Evolutionary conservation across 805 yeast species (phyloP).

Genomic region (Saccharomycopsis capsularis): DNA sequence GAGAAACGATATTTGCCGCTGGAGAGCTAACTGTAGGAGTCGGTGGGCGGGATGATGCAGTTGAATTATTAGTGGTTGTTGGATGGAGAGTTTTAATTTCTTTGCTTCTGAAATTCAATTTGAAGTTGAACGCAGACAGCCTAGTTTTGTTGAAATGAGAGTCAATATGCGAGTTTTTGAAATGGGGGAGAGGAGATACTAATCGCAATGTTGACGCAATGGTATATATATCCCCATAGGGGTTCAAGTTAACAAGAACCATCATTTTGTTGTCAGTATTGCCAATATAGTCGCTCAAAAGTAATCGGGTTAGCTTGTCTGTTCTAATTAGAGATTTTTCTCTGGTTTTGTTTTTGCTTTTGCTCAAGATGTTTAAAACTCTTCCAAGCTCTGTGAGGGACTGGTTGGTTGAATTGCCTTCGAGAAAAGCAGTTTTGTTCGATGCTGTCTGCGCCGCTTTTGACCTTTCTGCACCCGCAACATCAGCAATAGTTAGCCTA

Average conservation of each 20-base stretch:
- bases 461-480: slow-evolving; percentile 49
- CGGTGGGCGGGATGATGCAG: neutral
- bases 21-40: neutral
- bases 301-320: slow-evolving; percentile 41
- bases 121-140: slow-evolving; percentile 13
- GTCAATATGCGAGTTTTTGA: slow-evolving; percentile 6
- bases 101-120: slow-evolving; percentile 1
- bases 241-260: slow-evolving; percentile 35
- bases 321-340: slow-evolving; percentile 40
- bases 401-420: slow-evolving; percentile 43
- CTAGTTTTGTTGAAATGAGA: neutral
- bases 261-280: slow-evolving; percentile 27
- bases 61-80: too few species aligned
- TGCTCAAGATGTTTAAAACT: slow-evolving; percentile 36
- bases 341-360: slow-evolving; percentile 23
- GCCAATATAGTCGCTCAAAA: slow-evolving; percentile 39
- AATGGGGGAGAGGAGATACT: slow-evolving; percentile 23
- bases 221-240: slow-evolving; percentile 32
- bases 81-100: neutral
- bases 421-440: slow-evolving; percentile 38
- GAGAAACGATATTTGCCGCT: neutral
- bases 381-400: slow-evolving; percentile 46
- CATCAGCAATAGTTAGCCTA: slow-evolving; percentile 42
- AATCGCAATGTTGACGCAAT: slow-evolving; percentile 28
- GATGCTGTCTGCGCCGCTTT: slow-evolving; percentile 35